These are phyloP conservation scores for Candida buenavistaensis DNA, from an alignment of 1,139 yeast genomes.

Conservation along the genomic window DNA sequence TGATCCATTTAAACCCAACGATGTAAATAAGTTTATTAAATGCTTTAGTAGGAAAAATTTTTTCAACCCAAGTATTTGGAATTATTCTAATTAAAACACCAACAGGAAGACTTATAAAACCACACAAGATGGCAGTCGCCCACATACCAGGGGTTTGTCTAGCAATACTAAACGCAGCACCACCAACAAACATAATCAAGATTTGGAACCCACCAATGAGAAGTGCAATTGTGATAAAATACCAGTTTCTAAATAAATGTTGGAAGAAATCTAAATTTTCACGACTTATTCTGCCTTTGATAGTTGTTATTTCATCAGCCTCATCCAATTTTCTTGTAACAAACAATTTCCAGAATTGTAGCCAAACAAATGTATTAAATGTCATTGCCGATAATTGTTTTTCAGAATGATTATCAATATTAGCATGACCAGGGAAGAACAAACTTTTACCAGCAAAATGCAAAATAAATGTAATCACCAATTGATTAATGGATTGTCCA, in stretches of 20 bases:
- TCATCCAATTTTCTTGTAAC: slow-evolving; percentile 92
- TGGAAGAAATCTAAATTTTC: slow-evolving; percentile 77
- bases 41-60: slow-evolving; percentile 64
- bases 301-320: slow-evolving; percentile 62
- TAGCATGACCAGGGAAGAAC: slow-evolving; percentile 47
- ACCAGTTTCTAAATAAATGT: slow-evolving; percentile 78
- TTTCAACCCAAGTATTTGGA: slow-evolving; percentile 79
- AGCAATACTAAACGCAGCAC: slow-evolving; percentile 85
- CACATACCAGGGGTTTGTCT: slow-evolving; percentile 83
- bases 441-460: slow-evolving; percentile 75
- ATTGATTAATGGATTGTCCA: slow-evolving; percentile 81
- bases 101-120: slow-evolving; percentile 77
- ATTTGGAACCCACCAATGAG: slow-evolving; percentile 84
- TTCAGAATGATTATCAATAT: slow-evolving; percentile 44
- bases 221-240: slow-evolving; percentile 68
- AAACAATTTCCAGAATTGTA: slow-evolving; percentile 91
- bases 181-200: slow-evolving; percentile 94
- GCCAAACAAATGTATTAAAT: slow-evolving; percentile 95
- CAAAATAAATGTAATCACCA: slow-evolving; percentile 71
- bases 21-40: slow-evolving; percentile 48
- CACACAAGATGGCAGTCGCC: slow-evolving; percentile 87
- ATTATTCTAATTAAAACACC: slow-evolving; percentile 74
- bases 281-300: slow-evolving; percentile 57
- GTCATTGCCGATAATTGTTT: slow-evolving; percentile 78
- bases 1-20: slow-evolving; percentile 48